Conservation (phyloP, 2,329 filamentous ascomycete genomes). For the Periconia sp. region DNA sequence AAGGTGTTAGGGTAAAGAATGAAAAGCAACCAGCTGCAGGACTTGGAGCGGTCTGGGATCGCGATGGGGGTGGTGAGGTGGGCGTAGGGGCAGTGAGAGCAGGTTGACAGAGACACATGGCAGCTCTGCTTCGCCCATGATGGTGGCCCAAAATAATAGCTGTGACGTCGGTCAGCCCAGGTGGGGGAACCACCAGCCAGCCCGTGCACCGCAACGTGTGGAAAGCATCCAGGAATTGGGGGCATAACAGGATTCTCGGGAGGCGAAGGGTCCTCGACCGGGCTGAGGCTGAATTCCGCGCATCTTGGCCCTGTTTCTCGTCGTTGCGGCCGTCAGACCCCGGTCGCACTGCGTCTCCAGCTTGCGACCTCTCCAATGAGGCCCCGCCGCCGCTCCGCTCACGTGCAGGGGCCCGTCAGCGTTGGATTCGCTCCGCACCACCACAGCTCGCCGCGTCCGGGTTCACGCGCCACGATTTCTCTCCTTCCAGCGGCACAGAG, state of each 20-base stretch:
- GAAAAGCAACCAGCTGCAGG: no score
- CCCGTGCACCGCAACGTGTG: neutral
- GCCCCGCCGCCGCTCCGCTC: neutral
- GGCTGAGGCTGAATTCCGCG: neutral
- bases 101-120: neutral
- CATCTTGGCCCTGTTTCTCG: neutral
- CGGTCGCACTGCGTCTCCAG: neutral
- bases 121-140: neutral
- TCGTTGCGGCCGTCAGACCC: neutral
- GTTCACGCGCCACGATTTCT: no score
- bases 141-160: conserved; percentile 14
- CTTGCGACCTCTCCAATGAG: conserved; percentile 3
- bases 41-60: no score
- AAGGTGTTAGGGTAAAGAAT: no score
- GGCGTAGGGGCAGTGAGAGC: no score
- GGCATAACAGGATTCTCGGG: neutral
- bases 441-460: no score
- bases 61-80: no score
- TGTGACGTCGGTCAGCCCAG: conserved; percentile 29
- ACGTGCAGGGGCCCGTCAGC: no score
- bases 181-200: conserved; percentile 4
- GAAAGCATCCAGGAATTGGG: neutral
- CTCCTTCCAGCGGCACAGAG: no score
- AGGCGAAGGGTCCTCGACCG: neutral
- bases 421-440: no score